Evolutionary conservation across 257 asterid species (phyloP), one percentile per base, ranked within the genome.

Genomic region (Solanum virginianum): DNA sequence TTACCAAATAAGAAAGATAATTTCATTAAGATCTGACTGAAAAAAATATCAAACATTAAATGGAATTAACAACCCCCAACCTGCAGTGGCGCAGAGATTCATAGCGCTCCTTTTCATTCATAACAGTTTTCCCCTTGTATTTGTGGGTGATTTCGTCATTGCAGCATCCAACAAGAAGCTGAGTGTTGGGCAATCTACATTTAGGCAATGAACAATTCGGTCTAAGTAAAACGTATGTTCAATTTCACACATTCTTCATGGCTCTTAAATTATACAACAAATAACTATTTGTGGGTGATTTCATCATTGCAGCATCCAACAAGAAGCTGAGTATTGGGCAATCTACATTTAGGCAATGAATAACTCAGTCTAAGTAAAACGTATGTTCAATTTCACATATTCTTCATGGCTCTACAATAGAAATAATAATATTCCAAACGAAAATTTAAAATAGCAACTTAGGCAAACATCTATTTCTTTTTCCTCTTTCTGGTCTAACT

Each of bases 11-110:
- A 74, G n/a, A 74, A 45, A 45, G 57, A 49, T 6, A 9, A 22
- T 49, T 49, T 77, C 62, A 77, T 29, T 51, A 77, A 16, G 54
- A 54, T 53, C 82, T 16, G 47, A 53, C 49, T 53, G 65, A 5
- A 16, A 29, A 51, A 51, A 53, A 16, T 8, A 22, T 29, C 16
- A 51, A 26, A 79, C 51, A 17, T 69, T 8, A 8, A 26, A 53
- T 26, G 26, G 15, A 51, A 24, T 77, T 16, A 39, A 51, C 82
- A 51, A 77, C 9, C 36, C 91, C 80, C 51, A 77, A 94, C 99
- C 88, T 96, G 99, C 99, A 95, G 85, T 96, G 99, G 85, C 98
- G 97, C 85, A 96, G 93, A 59, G 99, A 96, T 89, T 96, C 99
- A 74, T 94, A 95, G 36, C 98, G 98, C 91, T 96, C 99, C 43